Evolutionary conservation across 1,284 basidiomycete genomes (phyloP).

Genomic region (Trichosporon sp.): DNA sequence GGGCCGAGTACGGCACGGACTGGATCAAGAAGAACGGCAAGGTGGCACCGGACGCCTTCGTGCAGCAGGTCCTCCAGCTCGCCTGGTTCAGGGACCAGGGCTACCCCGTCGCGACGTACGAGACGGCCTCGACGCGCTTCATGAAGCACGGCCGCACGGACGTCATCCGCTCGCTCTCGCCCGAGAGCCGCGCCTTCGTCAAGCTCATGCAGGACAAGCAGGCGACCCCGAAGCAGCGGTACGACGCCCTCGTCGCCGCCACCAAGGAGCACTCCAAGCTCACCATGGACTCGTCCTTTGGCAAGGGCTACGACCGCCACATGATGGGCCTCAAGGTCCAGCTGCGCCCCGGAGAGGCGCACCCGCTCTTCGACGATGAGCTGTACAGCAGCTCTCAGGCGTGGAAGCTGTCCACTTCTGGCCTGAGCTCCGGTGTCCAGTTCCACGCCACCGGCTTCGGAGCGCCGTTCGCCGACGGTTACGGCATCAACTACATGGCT

Average conservation of each 20-base stretch:
- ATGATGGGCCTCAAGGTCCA: conserved; percentile 80
- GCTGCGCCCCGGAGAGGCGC: conserved; percentile 60
- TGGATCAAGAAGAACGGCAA: conserved; percentile 86
- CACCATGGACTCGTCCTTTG: conserved; percentile 78
- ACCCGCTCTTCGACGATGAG: conserved; percentile 72
- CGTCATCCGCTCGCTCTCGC: conserved; percentile 78
- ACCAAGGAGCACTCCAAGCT: conserved; percentile 72
- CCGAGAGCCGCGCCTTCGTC: conserved; percentile 77
- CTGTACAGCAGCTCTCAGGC: conserved; percentile 75
- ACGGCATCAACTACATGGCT: conserved; percentile 89
- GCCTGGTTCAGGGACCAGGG: conserved; percentile 84
- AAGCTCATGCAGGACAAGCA: conserved; percentile 67
- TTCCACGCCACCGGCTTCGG: conserved; percentile 94
- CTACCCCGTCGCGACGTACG: conserved; percentile 85
- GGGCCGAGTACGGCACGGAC: conserved; percentile 79
- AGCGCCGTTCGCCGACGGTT: conserved; percentile 75
- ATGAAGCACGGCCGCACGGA: conserved; percentile 92
- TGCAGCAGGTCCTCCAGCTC: conserved; percentile 91
- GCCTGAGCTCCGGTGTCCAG: conserved; percentile 78
- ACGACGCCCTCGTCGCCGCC: conserved; percentile 67
- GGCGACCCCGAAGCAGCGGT: conserved; percentile 59
- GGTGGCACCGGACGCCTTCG: conserved; percentile 82
- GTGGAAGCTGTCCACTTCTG: conserved; percentile 93
- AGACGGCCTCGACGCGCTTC: conserved; percentile 88
- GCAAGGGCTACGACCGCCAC: conserved; percentile 88